Conservation (phyloP, 2,329 filamentous ascomycete species). For the Xylaria sp. region DNA sequence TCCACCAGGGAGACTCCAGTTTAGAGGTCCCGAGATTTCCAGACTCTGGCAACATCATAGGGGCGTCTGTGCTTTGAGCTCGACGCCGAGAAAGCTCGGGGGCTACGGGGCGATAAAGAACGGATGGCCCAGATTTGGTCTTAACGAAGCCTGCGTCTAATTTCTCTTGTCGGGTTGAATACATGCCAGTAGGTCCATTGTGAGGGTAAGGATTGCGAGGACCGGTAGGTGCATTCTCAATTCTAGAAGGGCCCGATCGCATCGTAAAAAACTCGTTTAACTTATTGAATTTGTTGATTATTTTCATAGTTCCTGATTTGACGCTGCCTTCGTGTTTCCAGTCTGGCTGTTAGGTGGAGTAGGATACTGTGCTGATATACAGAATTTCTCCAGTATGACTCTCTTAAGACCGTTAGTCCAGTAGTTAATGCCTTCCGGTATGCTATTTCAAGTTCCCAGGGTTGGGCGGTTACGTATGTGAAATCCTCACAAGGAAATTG, state of each 20-base stretch:
- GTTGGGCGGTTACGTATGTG: neutral
- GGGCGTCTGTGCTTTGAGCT: neutral
- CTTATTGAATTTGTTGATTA: too few species aligned
- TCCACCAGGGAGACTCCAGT: neutral
- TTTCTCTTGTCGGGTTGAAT: slow-evolving; percentile 39
- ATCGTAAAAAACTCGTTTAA: neutral
- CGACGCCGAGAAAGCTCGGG: slow-evolving; percentile 72
- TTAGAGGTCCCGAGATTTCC: neutral
- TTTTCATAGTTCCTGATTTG: neutral
- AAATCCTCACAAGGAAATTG: neutral
- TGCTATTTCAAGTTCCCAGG: too few species aligned
- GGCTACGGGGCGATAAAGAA: slow-evolving; percentile 67
- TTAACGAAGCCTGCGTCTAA: slow-evolving; percentile 39
- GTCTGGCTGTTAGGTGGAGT: neutral
- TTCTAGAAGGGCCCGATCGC: slow-evolving; percentile 35
- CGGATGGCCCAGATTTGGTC: slow-evolving; percentile 55
- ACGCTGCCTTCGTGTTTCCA: neutral
- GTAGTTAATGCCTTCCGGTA: neutral
- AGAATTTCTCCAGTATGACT: neutral
- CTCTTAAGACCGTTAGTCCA: neutral
- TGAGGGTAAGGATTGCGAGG: slow-evolving; percentile 53
- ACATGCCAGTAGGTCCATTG: slow-evolving; percentile 37
- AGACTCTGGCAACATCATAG: too few species aligned
- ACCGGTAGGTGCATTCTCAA: slow-evolving; percentile 52
- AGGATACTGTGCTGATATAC: neutral